A percentile compares a stretch with the other conserved stretches of the same genome.
Conservation (phyloP, 768 basidiomycete genomes). For the Xerocomellus intermedius region DNA sequence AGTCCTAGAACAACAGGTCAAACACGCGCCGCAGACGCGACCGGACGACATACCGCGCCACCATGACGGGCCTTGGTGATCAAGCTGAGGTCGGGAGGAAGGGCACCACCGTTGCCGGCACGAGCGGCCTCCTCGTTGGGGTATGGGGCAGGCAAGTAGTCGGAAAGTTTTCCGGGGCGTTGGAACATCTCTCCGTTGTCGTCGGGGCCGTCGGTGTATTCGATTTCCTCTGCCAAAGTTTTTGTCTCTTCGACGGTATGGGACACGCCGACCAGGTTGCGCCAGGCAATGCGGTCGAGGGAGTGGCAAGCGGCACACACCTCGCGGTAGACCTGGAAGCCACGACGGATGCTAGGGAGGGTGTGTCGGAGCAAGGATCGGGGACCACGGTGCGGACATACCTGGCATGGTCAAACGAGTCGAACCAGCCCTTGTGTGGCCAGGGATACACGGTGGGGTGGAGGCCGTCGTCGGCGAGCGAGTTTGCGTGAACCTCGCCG, state of each 20-base stretch:
- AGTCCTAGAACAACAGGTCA: slow-evolving; percentile 60
- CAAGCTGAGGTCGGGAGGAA: slow-evolving; percentile 95
- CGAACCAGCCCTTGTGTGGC: slow-evolving; percentile 84
- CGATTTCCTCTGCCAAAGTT: slow-evolving; percentile 92
- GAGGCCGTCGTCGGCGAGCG: slow-evolving; percentile 90
- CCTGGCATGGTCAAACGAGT: slow-evolving; percentile 97
- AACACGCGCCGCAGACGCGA: not conserved
- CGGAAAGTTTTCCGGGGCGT: slow-evolving; percentile 96
- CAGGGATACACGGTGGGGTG: slow-evolving; percentile 88
- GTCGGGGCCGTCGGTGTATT: slow-evolving; percentile 95
- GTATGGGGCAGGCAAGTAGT: slow-evolving; percentile 94
- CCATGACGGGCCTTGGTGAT: slow-evolving; percentile 99
- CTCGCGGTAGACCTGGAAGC: slow-evolving; percentile 97
- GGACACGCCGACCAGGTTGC: slow-evolving; percentile 97
- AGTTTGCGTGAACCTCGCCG: slow-evolving; percentile 89
- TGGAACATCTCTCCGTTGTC: slow-evolving; percentile 97
- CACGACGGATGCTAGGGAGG: slow-evolving; percentile 78
- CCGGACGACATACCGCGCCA: slow-evolving; percentile 67
- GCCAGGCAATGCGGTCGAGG: slow-evolving; percentile 98
- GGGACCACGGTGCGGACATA: slow-evolving; percentile 39
- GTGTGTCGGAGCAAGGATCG: slow-evolving; percentile 9
- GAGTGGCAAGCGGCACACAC: slow-evolving; percentile 99
- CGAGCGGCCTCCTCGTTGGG: slow-evolving; percentile 98
- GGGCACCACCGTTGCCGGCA: slow-evolving; percentile 89
- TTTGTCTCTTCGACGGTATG: slow-evolving; percentile 91